Evolutionary conservation across 2,329 filamentous ascomycete genomes (phyloP).

Genomic region (Apiospora phragmitis): DNA sequence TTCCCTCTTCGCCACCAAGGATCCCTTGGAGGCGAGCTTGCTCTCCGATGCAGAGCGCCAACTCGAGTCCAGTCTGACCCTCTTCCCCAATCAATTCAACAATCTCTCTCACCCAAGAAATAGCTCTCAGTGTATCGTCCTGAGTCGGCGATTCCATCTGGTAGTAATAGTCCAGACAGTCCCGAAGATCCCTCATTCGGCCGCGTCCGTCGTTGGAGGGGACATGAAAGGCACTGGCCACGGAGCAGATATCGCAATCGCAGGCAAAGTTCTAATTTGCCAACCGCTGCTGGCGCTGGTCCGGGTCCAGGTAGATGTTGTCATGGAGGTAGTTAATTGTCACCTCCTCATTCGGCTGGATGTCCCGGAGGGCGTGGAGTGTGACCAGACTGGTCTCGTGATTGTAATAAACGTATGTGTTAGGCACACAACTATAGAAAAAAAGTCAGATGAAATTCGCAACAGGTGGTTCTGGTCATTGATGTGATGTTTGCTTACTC

Average conservation of each 20-base stretch:
- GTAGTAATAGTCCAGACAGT: neutral
- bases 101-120: neutral
- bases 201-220: neutral
- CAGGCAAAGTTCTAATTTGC: neutral
- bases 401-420: neutral
- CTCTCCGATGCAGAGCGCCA: neutral
- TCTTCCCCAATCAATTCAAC: neutral
- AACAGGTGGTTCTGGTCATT: neutral
- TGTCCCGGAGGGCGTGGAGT: neutral
- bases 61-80: neutral
- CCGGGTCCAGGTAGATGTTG: neutral
- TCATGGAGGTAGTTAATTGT: neutral
- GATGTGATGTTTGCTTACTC: neutral
- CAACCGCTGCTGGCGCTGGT: neutral
- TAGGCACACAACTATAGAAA: neutral
- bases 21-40: neutral
- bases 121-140: neutral
- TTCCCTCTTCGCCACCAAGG: neutral
- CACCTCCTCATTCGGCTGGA: neutral
- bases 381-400: neutral
- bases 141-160: neutral
- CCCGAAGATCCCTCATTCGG: neutral
- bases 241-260: neutral
- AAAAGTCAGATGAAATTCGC: neutral
- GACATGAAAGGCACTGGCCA: fast-evolving